Evolutionary conservation across 1,284 basidiomycete genomes (phyloP).

Genomic region (Boletus hoseneyae): DNA sequence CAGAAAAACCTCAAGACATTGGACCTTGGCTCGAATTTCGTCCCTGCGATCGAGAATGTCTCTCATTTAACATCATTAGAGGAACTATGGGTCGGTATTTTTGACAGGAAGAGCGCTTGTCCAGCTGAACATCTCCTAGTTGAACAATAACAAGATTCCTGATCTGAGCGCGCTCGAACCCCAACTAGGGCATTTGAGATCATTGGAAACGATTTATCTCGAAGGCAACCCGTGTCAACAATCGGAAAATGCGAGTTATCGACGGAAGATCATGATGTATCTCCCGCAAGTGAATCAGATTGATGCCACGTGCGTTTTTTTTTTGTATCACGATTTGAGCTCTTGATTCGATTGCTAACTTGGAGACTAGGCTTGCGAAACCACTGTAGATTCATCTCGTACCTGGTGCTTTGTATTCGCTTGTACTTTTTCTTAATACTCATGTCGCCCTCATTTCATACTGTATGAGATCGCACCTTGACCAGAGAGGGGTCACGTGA

Average conservation of each 20-base stretch:
- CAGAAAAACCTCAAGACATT: slow-evolving; percentile 81
- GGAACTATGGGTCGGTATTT: slow-evolving; percentile 86
- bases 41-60: slow-evolving; percentile 76
- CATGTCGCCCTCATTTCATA: no score
- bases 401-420: background rate
- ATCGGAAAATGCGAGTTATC: slow-evolving; percentile 75
- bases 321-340: background rate
- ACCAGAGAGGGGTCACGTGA: no score
- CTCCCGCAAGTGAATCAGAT: slow-evolving; percentile 91
- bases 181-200: slow-evolving; percentile 65
- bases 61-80: slow-evolving; percentile 75
- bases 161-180: slow-evolving; percentile 66
- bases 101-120: background rate
- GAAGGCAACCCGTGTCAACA: slow-evolving; percentile 93
- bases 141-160: slow-evolving; percentile 84
- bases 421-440: no score
- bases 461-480: no score
- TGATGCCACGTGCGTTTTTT: slow-evolving; percentile 87
- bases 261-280: slow-evolving; percentile 86
- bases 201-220: slow-evolving; percentile 88
- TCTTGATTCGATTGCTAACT: slow-evolving; percentile 7
- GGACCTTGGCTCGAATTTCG: slow-evolving; percentile 86
- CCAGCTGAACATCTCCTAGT: slow-evolving; percentile 43
- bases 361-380: slow-evolving; percentile 20
- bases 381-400: slow-evolving; percentile 10